Evolutionary conservation across 768 basidiomycete genomes (phyloP).

Genomic region (Rhodotorula toruloides): DNA sequence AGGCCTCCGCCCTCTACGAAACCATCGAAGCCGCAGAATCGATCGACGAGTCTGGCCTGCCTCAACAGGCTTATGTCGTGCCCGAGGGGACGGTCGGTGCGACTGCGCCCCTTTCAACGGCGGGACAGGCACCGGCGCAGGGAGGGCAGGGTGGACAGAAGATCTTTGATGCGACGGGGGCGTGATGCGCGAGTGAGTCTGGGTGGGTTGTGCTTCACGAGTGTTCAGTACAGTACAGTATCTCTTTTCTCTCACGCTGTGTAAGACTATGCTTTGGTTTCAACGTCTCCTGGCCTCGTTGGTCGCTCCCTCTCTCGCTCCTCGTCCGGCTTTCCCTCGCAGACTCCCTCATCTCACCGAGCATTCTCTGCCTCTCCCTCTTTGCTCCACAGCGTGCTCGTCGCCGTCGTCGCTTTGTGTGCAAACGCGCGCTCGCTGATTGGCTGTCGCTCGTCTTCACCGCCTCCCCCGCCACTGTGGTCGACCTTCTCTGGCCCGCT

Average conservation of each 20-base stretch:
- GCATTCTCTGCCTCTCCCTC: background rate
- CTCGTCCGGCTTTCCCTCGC: no score
- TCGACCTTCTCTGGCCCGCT: no score
- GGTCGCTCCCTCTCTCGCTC: background rate
- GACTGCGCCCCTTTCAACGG: slow-evolving; percentile 19
- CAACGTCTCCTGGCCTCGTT: background rate
- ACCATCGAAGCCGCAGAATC: slow-evolving; percentile 66
- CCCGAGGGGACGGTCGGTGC: slow-evolving; percentile 34
- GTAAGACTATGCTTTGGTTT: background rate
- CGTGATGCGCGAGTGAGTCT: slow-evolving; percentile 8
- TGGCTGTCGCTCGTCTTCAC: no score
- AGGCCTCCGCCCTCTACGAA: slow-evolving; percentile 80
- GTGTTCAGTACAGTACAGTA: no score
- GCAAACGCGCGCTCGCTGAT: no score
- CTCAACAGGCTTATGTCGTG: slow-evolving; percentile 46
- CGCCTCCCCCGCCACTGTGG: no score
- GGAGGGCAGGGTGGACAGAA: slow-evolving; percentile 7
- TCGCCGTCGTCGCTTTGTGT: no score
- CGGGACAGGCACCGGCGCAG: slow-evolving; percentile 29
- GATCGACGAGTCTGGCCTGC: slow-evolving; percentile 48
- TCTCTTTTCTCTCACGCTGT: background rate
- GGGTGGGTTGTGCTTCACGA: background rate
- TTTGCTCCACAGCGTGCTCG: no score
- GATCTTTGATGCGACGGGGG: slow-evolving; percentile 21
- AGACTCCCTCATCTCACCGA: background rate